Percentiles rank a stretch among this genome's conserved stretches.
phyloP scores from a whole-genome alignment of 176 grass and related monocot species.

The Elymus sibiricus region DNA sequence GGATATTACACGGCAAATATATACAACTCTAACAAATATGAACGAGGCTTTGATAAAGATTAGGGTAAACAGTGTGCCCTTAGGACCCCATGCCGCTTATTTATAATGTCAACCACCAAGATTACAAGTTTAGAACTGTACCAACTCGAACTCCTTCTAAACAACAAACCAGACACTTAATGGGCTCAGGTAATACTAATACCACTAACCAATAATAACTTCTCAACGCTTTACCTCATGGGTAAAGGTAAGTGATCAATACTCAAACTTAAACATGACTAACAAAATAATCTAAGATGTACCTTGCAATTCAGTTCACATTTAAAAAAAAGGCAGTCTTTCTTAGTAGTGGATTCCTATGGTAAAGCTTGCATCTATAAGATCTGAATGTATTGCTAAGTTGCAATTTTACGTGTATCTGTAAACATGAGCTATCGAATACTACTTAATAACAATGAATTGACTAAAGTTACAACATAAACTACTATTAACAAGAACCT shows the following conservation, averaged over 20 bases:
- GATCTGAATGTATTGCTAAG: background rate
- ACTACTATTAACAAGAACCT: slow-evolving; percentile 7
- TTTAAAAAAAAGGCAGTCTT: background rate
- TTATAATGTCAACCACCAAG: background rate
- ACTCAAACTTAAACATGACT: background rate
- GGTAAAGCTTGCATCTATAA: slow-evolving; percentile 3
- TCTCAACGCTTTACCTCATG: background rate
- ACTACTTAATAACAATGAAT: background rate
- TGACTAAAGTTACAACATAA: background rate
- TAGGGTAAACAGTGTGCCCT: background rate
- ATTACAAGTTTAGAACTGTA: background rate
- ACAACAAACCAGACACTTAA: background rate
- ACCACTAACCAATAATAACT: background rate
- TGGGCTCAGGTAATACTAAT: background rate
- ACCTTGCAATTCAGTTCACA: background rate
- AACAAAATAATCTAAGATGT: background rate
- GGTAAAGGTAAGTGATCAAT: background rate
- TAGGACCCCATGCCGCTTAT: background rate
- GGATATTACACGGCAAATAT: background rate
- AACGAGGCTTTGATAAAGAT: background rate
- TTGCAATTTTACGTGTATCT: background rate
- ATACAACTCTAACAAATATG: background rate
- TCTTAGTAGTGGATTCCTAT: background rate
- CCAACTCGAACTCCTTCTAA: background rate
- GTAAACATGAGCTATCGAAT: background rate